These are phyloP conservation scores for Penicillium paneum DNA, from an alignment of 2,329 filamentous ascomycete genomes.

Conservation along the genomic window DNA sequence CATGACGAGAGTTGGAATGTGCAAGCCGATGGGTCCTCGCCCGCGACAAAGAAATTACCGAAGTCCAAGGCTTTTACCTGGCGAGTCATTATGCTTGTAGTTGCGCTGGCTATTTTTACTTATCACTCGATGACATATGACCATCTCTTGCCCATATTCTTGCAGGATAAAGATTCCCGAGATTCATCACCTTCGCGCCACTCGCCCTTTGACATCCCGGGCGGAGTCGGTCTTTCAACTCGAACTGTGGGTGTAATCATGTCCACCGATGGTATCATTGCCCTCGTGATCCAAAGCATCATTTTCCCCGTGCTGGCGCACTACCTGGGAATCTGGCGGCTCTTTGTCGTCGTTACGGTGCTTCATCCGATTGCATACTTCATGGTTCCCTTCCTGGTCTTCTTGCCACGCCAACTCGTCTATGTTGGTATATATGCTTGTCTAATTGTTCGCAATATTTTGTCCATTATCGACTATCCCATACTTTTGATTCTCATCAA, in stretches of 20 bases:
- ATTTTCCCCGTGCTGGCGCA: slow-evolving; percentile 65
- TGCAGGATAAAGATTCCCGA: slow-evolving; percentile 64
- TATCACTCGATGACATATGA: slow-evolving; percentile 97
- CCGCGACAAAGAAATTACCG: slow-evolving; percentile 38
- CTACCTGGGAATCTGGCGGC: slow-evolving; percentile 63
- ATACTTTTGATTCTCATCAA: slow-evolving; percentile 69
- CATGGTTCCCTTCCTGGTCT: slow-evolving; percentile 64
- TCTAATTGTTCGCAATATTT: slow-evolving; percentile 62
- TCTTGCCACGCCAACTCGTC: slow-evolving; percentile 53
- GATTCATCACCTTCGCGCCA: slow-evolving; percentile 24
- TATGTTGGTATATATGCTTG: slow-evolving; percentile 65
- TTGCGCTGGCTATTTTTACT: slow-evolving; percentile 85
- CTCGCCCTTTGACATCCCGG: slow-evolving; percentile 56
- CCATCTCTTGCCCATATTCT: slow-evolving; percentile 85
- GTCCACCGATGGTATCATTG: slow-evolving; percentile 67
- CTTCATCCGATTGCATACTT: slow-evolving; percentile 67
- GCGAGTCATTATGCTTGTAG: slow-evolving; percentile 69
- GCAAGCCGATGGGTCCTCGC: slow-evolving; percentile 45
- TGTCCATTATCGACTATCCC: slow-evolving; percentile 66
- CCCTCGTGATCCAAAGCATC: slow-evolving; percentile 68
- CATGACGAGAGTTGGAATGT: slow-evolving; percentile 54
- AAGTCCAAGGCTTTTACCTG: slow-evolving; percentile 54
- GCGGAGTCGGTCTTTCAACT: slow-evolving; percentile 64
- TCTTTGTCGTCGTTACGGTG: slow-evolving; percentile 63
- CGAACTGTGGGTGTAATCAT: slow-evolving; percentile 67